phyloP scores from a whole-genome alignment of 768 basidiomycete genomes.

The Aureoboletus auriporus region DNA sequence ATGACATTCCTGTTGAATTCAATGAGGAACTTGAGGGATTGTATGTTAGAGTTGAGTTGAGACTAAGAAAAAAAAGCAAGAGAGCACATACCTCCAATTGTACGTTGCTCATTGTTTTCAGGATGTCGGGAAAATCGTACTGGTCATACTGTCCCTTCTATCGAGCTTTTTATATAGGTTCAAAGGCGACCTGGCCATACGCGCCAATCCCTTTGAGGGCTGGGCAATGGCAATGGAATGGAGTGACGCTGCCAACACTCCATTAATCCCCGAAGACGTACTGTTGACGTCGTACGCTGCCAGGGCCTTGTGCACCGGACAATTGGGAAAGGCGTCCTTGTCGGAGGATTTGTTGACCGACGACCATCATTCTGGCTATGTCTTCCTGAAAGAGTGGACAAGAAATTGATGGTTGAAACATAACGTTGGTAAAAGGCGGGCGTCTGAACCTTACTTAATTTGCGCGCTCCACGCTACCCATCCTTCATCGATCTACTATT shows the following conservation, averaged over 20 bases:
- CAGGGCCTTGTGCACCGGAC: background rate
- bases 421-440: background rate
- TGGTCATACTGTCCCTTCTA: too few relatives aligned
- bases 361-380: background rate
- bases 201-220: background rate
- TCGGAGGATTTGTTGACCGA: background rate
- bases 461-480: background rate
- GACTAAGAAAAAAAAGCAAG: too few relatives aligned
- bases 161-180: constrained; percentile 5
- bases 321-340: constrained; percentile 1
- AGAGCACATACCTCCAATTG: background rate
- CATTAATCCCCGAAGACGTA: background rate
- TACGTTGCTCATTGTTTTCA: background rate
- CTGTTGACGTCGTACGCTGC: background rate
- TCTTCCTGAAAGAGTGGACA: background rate
- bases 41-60: background rate
- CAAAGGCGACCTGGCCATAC: background rate
- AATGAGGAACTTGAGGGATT: background rate
- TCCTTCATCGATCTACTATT: background rate
- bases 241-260: background rate
- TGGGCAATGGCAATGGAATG: background rate
- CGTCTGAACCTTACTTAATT: background rate
- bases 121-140: background rate
- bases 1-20: constrained; percentile 1
- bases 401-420: background rate